Evolutionary conservation across 164 flowering plant genomes (phyloP), one percentile per base, ranked within the genome.

Genomic region (Sedum album): DNA sequence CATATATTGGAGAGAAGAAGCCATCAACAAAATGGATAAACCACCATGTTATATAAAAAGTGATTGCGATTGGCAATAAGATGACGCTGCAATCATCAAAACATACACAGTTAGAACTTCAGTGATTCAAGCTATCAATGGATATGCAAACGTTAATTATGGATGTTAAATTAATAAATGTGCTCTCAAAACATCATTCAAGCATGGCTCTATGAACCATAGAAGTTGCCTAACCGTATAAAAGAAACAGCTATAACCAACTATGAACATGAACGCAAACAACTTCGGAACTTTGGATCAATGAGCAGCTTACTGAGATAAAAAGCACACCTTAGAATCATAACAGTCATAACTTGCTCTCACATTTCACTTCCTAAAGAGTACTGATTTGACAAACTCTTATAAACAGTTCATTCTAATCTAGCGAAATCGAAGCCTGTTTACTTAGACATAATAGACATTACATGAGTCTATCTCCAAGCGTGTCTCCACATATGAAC

Each of bases 31-130:
- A 88, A 78, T 85, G 90, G 69, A 88, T 85, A 75, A 88, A 88
- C 93, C 93, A 88, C 90, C 90, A 88, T 0, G 93, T 88, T 65
- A 86, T 79, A 66, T 86, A 88, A 80, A 88, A 88, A 61, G 93
- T 88, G 73, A 88, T 80, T 28, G 90, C 89, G 60, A 88, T 88
- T 28, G 93, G 93, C 68, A 88, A 81, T 41, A 88, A 77, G 75
- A 88, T 88, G 69, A 88, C 93, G 76, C 93, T 88, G 89, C 89
- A 84, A 73, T 28, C 31, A 25, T 51, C 1, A 21, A 51, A 57
- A 57, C 62, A 26, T 28, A 28, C 28, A 28, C 6, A 26, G 13
- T 57, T 57, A 57, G 62, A 30, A 57, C 3, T 57, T 57, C 6
- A 28, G 14, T 57, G 6, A 57, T 11, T 57, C 33, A 57, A 28